Base-by-base conservation (phyloP, 257 asterid species). In the Solanum commersonii region DNA sequence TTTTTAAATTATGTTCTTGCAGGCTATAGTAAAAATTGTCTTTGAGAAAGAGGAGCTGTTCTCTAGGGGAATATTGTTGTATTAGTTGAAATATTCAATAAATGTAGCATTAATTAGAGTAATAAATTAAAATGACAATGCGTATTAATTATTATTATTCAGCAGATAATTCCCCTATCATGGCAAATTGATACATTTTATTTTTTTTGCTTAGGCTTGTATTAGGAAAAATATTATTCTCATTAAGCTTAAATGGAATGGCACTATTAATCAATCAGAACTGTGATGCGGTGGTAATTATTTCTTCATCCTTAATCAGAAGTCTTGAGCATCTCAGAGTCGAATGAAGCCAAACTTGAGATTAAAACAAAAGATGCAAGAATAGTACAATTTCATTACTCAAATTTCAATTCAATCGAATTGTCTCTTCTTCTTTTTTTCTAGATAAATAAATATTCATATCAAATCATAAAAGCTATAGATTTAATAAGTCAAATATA, bases 261-360 rank as follows among this genome's bases (percentile, higher is more conserved):
- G 10, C 27, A 20, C 4, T 20, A 8, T 20, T 8, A 59, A 8
- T 1, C 2, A 1, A 59, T 2, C 0, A 20, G 5, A 56, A 56
- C 7, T 56, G n/a, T 56, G 65, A 18, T 56, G 1, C 0, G 0
- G 63, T 6, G 63, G 0, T 49, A 49, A 49, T 0, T 49, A 49
- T 15, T 49, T 1, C 0, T 49, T 52, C 9, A 52, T 52, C 9
- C n/a, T 52, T 52, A 16, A 52, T 1, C 1, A 52, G 1, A 18
- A n/a, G 0, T 52, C 10, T 52, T 1, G n/a, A 0, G 23, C 2
- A 52, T 1, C 22, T 5, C 0, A 49, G 9, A 15, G 1, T 16
- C 3, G 23, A 49, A 52, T 0, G 63, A 52, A 18, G 23, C 23
- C n/a, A 52, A 52, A 52, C n/a, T 6, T 52, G 0, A 15, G 2